Conservation (phyloP, 352 stramenopile species). For the Thalassiosira pacifica region DNA sequence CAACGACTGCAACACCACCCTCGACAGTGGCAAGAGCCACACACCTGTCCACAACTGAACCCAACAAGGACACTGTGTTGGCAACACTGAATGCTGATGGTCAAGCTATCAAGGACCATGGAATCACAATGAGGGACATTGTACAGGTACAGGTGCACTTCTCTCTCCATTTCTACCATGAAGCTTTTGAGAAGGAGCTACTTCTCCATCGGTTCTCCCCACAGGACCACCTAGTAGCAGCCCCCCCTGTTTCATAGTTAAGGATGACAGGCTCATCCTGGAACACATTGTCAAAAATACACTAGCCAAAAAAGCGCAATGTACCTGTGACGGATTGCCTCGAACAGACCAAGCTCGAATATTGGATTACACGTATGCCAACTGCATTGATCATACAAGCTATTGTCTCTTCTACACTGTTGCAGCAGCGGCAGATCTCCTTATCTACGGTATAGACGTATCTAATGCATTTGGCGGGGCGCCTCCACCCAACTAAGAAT, state of each 20-base stretch:
- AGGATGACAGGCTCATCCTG: not conserved
- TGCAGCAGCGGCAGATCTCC: constrained; percentile 19
- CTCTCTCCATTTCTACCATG: constrained; percentile 18
- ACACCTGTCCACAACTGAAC: not conserved
- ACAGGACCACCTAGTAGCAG: constrained; percentile 9
- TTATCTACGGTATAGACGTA: constrained; percentile 52
- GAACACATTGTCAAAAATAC: constrained; percentile 26
- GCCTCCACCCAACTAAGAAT: constrained; percentile 39
- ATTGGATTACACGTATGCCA: constrained; percentile 41
- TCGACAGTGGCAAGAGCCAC: not conserved
- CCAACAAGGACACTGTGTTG: not conserved
- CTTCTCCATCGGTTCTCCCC: not conserved
- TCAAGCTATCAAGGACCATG: not conserved
- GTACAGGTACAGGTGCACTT: constrained; percentile 16
- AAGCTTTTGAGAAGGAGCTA: constrained; percentile 19
- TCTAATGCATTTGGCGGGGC: constrained; percentile 61
- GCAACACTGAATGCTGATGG: not conserved
- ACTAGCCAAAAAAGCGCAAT: constrained; percentile 19
- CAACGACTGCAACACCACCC: no score
- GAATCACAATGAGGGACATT: constrained; percentile 18
- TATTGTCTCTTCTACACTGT: constrained; percentile 43
- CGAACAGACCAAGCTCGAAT: constrained; percentile 12
- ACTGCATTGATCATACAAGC: constrained; percentile 48
- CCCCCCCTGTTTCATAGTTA: not conserved
- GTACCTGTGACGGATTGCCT: constrained; percentile 22